Evolutionary conservation across 2,329 filamentous ascomycete genomes (phyloP), one percentile per base, ranked within the genome.

Genomic region (Ophiostoma novo-ulmi): DNA sequence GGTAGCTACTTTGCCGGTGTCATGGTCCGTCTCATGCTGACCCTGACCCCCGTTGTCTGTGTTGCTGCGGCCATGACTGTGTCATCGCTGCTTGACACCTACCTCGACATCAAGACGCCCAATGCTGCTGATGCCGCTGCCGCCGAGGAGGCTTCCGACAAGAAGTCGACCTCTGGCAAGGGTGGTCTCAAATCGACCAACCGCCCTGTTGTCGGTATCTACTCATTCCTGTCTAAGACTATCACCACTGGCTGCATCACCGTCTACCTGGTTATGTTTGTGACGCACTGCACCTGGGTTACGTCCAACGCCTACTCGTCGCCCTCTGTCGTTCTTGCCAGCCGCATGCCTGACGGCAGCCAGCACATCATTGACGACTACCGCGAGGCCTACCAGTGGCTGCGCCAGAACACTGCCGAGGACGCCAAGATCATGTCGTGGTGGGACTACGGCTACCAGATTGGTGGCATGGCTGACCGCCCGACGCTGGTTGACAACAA

Each of bases 401-500:
- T 99, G 68, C 91, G 95, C 74, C 95, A 99, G 81, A 99, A 99
- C 84, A 99, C 96, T 11, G 86, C 90, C 72, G 87, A 94, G 75
- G 92, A 97, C 76, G 94, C 96, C 78, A 99, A 98, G 86, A 91
- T 99, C 79, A 98, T 98, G 94, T 95, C 94, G 1, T 99, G 95
- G 95, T 99, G 95, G 95, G 95, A 99, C 80, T 99, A 99, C 78
- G 95, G 95, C 75, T 99, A 99, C 83, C 95, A 99, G 82, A 99
- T 99, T 80, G 95, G 95, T 82, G 95, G 95, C 75, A 99, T 99
- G 95, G 95, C 95, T 68, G 95, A 99, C 80, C 88, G 95, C 70
- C 95, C 95, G 44, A 99, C 95, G 0, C 85, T 99, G 44, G 95
- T 99, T 44, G 95, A 99, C 84, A 99, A 99, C 85, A 99, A 99